A percentile compares a stretch with the other conserved stretches of the same genome.
phyloP scores from a whole-genome alignment of 176 grass and related monocot species.

The Rhynchospora pubera region DNA sequence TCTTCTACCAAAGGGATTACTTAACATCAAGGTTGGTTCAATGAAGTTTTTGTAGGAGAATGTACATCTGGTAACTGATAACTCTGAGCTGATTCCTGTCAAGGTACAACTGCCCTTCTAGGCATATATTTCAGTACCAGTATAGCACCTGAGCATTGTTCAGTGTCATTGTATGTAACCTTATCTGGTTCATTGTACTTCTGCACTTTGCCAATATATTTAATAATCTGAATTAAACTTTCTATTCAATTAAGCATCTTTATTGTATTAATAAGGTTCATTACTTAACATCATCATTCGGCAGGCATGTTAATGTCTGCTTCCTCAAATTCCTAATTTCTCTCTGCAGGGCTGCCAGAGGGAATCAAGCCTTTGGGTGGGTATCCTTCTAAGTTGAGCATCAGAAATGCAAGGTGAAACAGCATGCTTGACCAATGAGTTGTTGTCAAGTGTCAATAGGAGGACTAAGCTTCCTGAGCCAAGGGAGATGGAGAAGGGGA shows the following conservation, averaged over 20 bases:
- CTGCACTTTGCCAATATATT: neutral
- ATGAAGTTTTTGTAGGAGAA: conserved; percentile 55
- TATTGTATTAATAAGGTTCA: neutral
- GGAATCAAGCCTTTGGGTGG: conserved; percentile 25
- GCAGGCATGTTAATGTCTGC: neutral
- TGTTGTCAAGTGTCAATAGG: conserved; percentile 31
- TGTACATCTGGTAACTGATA: conserved; percentile 46
- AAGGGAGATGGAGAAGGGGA: conserved; percentile 79
- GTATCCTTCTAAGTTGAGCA: conserved; percentile 19
- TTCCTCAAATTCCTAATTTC: conserved; percentile 54
- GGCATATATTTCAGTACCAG: conserved; percentile 55
- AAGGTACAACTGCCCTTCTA: conserved; percentile 45
- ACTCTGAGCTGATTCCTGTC: conserved; percentile 62
- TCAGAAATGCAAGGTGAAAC: conserved; percentile 33
- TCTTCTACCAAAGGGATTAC: conserved; percentile 52
- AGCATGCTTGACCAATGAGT: conserved; percentile 24
- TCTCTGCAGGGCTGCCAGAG: conserved; percentile 34
- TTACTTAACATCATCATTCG: neutral
- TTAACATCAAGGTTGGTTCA: conserved; percentile 53
- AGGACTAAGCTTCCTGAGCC: conserved; percentile 71
- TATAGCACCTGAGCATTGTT: conserved; percentile 41
- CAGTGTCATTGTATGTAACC: conserved; percentile 31
- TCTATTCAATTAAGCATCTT: neutral
- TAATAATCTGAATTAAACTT: neutral
- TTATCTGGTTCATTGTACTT: neutral